Conservation (phyloP, 2,329 filamentous ascomycete species). For the Alternaria tenuissima region DNA sequence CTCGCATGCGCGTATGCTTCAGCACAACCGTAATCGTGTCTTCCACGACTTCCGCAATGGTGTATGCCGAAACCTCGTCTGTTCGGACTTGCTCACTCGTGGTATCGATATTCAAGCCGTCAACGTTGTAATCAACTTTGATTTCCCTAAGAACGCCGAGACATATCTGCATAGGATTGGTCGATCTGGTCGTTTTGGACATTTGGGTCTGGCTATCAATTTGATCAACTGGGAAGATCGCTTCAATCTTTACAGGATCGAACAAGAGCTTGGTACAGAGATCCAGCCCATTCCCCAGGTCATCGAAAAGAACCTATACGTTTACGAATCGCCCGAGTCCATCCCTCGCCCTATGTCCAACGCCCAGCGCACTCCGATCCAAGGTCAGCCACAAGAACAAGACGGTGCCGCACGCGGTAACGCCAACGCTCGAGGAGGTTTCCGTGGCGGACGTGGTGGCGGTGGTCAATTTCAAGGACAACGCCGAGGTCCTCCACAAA, state of each 20-base stretch:
- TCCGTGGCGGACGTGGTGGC: constrained; percentile 47
- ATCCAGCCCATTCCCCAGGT: constrained; percentile 93
- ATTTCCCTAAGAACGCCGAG: constrained; percentile 99
- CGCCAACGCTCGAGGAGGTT: constrained; percentile 38
- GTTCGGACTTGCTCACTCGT: constrained; percentile 94
- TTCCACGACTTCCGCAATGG: constrained; percentile 99
- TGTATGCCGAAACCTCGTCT: constrained; percentile 96
- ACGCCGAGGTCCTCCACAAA: constrained; percentile 36
- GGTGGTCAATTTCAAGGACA: constrained; percentile 46
- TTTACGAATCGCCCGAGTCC: constrained; percentile 94
- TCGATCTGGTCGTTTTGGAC: constrained; percentile 95
- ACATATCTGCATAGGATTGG: constrained; percentile 98
- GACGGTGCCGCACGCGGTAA: constrained; percentile 33
- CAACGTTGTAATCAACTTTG: constrained; percentile 99
- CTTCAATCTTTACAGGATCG: constrained; percentile 98
- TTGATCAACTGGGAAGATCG: constrained; percentile 99
- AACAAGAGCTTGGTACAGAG: constrained; percentile 95
- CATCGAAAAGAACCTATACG: constrained; percentile 98
- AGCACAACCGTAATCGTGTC: constrained; percentile 95
- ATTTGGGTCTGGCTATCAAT: constrained; percentile 97
- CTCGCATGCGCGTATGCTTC: constrained; percentile 97
- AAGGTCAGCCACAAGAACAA: constrained; percentile 41
- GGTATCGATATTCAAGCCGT: constrained; percentile 99
- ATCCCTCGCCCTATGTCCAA: constrained; percentile 84
- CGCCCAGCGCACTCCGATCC: constrained; percentile 47